These are phyloP conservation scores for Globisporangium cylindrosporum DNA, from an alignment of 352 stramenopile genomes.

Conservation along the genomic window DNA sequence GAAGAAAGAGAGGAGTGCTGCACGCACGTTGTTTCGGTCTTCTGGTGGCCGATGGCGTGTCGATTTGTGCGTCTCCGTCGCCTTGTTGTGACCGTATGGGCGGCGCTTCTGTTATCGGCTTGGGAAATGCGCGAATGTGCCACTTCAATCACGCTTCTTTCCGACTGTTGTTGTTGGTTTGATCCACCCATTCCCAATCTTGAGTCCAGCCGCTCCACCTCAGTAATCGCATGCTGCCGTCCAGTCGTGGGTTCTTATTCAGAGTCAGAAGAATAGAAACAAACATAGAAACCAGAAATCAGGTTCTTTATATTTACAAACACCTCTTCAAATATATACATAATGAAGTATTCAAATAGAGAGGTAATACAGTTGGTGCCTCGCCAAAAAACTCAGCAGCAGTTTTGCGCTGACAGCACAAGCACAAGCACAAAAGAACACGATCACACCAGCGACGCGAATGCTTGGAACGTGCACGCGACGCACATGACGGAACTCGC, in stretches of 20 bases:
- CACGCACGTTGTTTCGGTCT: background rate
- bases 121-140: background rate
- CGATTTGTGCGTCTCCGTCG: background rate
- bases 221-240: background rate
- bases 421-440: background rate
- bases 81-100: background rate
- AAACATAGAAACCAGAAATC: background rate
- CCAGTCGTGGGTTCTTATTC: background rate
- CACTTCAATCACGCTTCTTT: background rate
- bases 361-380: background rate
- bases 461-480: slow-evolving; percentile 67
- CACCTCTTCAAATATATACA: background rate
- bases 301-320: background rate
- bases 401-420: background rate
- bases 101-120: background rate
- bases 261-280: background rate
- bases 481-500: slow-evolving; percentile 65
- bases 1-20: background rate
- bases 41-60: background rate
- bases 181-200: background rate
- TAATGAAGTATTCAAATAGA: background rate
- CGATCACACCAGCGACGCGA: slow-evolving; percentile 12
- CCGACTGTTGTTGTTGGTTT: background rate
- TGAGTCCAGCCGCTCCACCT: background rate
- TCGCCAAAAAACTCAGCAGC: background rate